phyloP scores from a whole-genome alignment of 306 rosid genomes.

The Sicyos edulis region DNA sequence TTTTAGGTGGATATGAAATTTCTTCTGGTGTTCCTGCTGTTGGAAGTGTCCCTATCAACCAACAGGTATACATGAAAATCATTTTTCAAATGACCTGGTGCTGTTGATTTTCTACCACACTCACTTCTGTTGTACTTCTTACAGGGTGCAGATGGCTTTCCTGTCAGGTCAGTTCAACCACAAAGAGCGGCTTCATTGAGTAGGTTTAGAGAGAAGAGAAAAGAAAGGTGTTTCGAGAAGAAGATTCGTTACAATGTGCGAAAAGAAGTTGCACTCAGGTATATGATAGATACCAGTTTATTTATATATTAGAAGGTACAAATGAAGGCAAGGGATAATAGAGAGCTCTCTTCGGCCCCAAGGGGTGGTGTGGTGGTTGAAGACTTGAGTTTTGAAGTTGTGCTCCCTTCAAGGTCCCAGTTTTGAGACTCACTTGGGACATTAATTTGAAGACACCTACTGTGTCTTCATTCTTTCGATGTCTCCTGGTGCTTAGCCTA shows the following conservation, averaged over 20 bases:
- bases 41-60: slow-evolving; percentile 33
- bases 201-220: slow-evolving; percentile 51
- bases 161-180: slow-evolving; percentile 37
- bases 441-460: no score
- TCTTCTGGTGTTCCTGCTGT: slow-evolving; percentile 46
- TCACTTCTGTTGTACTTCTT: slow-evolving; percentile 16
- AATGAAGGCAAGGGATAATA: neutral
- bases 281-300: neutral
- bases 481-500: no score
- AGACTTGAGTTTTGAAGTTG: no score
- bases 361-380: no score
- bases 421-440: no score
- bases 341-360: neutral
- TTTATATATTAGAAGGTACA: neutral
- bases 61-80: slow-evolving; percentile 25
- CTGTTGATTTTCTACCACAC: slow-evolving; percentile 4
- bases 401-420: no score
- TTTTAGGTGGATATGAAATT: slow-evolving; percentile 50
- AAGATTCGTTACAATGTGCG: slow-evolving; percentile 50
- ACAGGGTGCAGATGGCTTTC: slow-evolving; percentile 35
- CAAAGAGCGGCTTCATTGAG: slow-evolving; percentile 52
- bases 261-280: slow-evolving; percentile 56
- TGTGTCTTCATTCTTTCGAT: no score
- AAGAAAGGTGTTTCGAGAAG: slow-evolving; percentile 50
- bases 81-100: neutral